These are phyloP conservation scores for Penicillium sp. DNA, from an alignment of 2,329 filamentous ascomycete genomes.

Conservation along the genomic window DNA sequence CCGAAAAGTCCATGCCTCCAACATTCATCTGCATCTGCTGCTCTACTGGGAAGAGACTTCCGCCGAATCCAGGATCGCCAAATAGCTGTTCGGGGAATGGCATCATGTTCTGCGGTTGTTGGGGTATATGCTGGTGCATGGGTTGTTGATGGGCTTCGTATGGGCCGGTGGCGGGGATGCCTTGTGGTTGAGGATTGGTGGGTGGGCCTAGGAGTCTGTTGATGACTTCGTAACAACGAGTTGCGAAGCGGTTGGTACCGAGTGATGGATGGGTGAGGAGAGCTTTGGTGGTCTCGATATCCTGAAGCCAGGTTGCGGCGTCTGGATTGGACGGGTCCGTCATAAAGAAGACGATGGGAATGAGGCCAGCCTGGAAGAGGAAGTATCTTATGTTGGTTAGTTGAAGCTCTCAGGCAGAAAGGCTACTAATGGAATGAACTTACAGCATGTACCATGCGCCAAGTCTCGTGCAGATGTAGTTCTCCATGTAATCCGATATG, in stretches of 20 bases:
- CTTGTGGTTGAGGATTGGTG: constrained; percentile 1
- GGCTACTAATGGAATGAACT: constrained; percentile 2
- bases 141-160: constrained; percentile 9
- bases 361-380: constrained; percentile 48
- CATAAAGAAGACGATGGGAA: constrained; percentile 47
- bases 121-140: constrained; percentile 14
- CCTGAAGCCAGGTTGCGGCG: constrained; percentile 39
- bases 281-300: constrained; percentile 43
- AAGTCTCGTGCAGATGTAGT: constrained; percentile 42
- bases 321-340: constrained; percentile 42
- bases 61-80: constrained; percentile 35
- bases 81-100: constrained; percentile 42
- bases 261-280: constrained; percentile 42
- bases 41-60: constrained; percentile 36
- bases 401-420: not conserved
- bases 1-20: constrained; percentile 40
- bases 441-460: constrained; percentile 49
- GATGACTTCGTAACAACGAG: constrained; percentile 42
- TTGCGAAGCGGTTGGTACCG: constrained; percentile 41
- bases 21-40: constrained; percentile 30
- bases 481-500: constrained; percentile 45
- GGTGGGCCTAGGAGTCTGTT: constrained; percentile 40
- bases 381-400: constrained; percentile 37
- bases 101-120: constrained; percentile 30
- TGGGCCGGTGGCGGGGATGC: not conserved